Conservation (phyloP, 805 yeast genomes). For the Vanderwaltozyma polyspora region DNA sequence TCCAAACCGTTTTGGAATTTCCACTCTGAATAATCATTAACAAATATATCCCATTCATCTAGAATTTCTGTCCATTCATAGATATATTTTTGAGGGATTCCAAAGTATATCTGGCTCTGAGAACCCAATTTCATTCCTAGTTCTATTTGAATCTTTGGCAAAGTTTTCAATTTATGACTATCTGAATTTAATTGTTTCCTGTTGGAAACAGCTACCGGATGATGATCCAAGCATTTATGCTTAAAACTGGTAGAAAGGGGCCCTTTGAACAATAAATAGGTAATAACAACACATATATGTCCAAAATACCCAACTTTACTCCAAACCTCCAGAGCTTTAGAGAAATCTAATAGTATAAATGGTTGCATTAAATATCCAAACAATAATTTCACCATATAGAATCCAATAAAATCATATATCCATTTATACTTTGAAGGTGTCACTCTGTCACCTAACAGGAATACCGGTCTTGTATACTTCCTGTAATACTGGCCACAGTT, state of each 20-base stretch:
- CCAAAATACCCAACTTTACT: conserved; percentile 55
- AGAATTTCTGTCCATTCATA: conserved; percentile 27
- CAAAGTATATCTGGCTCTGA: conserved; percentile 24
- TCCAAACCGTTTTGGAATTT: conserved; percentile 27
- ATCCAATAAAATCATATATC: conserved; percentile 56
- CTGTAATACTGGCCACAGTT: conserved; percentile 73
- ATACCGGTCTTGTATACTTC: conserved; percentile 75
- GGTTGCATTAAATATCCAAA: conserved; percentile 81
- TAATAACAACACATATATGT: conserved; percentile 40
- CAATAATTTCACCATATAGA: conserved; percentile 61
- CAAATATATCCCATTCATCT: conserved; percentile 27
- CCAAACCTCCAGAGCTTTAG: conserved; percentile 61
- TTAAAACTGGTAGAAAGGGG: conserved; percentile 36
- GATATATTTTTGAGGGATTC: conserved; percentile 35
- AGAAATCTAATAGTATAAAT: conserved; percentile 64
- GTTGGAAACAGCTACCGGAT: not conserved
- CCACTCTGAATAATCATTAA: conserved; percentile 29
- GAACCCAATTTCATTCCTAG: not conserved
- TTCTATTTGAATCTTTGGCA: not conserved
- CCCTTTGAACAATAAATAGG: conserved; percentile 51
- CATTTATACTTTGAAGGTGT: conserved; percentile 35
- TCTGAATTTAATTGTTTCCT: not conserved
- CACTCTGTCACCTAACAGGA: conserved; percentile 56
- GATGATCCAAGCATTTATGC: not conserved
- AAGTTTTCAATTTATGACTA: not conserved